Base-by-base conservation (phyloP, 345 rosid species). In the Citrus inodora region DNA sequence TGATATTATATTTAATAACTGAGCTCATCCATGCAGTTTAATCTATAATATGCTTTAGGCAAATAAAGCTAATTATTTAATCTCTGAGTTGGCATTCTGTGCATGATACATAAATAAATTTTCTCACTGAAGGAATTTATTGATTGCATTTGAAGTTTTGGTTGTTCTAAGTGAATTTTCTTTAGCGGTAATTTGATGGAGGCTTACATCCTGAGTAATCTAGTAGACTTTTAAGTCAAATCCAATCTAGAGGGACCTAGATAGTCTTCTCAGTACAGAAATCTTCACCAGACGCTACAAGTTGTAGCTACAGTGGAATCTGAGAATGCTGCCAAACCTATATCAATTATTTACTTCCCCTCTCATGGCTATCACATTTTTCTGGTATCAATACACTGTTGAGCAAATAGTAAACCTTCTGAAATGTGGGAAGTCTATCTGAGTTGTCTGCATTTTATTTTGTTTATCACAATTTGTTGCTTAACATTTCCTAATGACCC, bases 61-160 rank as follows among this genome's bases (percentile, higher is more conserved):
- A 16, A 71, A 66, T 35, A 53, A 70, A 30, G 17, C n/a, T 37
- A 48, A 7, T 53, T 48, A 7, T 5, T 48, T 48, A 48, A 48
- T 8, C 30, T 28, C 24, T 27, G 33, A 70, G 24, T 28, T 70
- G 74, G 61, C 51, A 8, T 30, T 65, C 4, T 19, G 37, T 33
- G 38, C 24, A 19, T 65, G 69, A 33, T 32, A 64, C 37, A n/a
- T 51, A 48, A 3, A 4, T n/a, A 51, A 28, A 48, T 17, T 28
- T 51, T 70, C 21, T 58, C 25, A 27, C 60, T 17, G 32, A 24
- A 3, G 1, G 9, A 55, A 70, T 8, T 28, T 48, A 27, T 35
- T 27, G 38, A 70, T 70, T 35, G 25, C 60, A 70, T 70, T 70
- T 70, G 28, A 70, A 28, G 21, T 51, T 70, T 70, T 51, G 38